Percentiles rank a stretch among this genome's conserved stretches.
Conservation (phyloP, 176 grass and related monocot genomes). For the Luzula sylvatica region DNA sequence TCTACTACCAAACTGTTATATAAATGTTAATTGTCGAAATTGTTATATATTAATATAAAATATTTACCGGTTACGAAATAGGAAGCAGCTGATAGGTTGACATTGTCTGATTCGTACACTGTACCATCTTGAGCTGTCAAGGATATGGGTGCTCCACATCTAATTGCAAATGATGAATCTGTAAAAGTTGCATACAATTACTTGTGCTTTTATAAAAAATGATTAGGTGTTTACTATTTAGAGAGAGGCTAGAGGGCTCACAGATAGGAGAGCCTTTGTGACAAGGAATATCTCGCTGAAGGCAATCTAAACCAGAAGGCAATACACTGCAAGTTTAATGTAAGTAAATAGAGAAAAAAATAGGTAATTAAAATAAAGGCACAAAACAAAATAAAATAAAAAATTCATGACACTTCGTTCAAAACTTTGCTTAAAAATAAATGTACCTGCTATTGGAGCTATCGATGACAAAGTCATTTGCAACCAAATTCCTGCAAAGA, state of each 20-base stretch:
- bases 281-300: conserved; percentile 53
- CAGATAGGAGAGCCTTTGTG: conserved; percentile 24
- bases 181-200: not conserved
- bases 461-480: conserved; percentile 59
- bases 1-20: too few relatives aligned
- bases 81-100: conserved; percentile 33
- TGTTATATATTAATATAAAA: not conserved
- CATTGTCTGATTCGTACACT: conserved; percentile 40
- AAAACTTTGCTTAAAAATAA: not conserved
- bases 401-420: not conserved
- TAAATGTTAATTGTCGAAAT: not conserved
- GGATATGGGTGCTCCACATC: conserved; percentile 39
- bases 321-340: conserved; percentile 33
- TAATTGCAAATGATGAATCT: conserved; percentile 64
- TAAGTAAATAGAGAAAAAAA: conserved; percentile 1
- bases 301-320: conserved; percentile 41
- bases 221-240: too few relatives aligned
- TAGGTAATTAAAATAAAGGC: not conserved
- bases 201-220: too few relatives aligned
- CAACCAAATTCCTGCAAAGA: conserved; percentile 63
- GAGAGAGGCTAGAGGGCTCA: too few relatives aligned
- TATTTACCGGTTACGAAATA: conserved; percentile 32
- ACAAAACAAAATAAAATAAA: not conserved
- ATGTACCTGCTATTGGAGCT: conserved; percentile 55
- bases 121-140: conserved; percentile 42